These are phyloP conservation scores for Scutellaria baicalensis DNA, from an alignment of 257 asterid genomes.

Conservation along the genomic window DNA sequence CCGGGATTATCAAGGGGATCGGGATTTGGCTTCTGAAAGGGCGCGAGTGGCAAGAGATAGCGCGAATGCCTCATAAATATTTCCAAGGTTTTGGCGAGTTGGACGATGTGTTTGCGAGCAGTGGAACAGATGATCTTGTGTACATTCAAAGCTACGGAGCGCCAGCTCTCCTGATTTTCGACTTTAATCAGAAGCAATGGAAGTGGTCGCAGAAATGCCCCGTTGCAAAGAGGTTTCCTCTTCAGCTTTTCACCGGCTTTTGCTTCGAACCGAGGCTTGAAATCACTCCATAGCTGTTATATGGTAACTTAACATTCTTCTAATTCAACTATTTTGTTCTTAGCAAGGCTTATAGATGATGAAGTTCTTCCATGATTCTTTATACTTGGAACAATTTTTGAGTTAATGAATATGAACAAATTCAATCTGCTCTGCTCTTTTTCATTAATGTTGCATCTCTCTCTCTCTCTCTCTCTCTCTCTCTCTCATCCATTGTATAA, in stretches of 20 bases:
- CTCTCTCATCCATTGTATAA: too few species aligned
- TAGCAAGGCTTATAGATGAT: too few species aligned
- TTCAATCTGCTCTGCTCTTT: not conserved
- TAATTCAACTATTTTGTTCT: not conserved
- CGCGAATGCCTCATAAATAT: constrained; percentile 71
- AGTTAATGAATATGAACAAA: constrained; percentile 3
- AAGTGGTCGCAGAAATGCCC: constrained; percentile 87
- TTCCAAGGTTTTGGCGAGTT: constrained; percentile 96
- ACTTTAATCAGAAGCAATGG: constrained; percentile 53
- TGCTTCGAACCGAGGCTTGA: constrained; percentile 85
- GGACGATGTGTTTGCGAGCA: constrained; percentile 87
- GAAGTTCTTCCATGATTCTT: constrained; percentile 10
- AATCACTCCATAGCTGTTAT: constrained; percentile 34
- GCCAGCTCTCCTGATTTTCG: constrained; percentile 57
- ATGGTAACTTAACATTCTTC: not conserved
- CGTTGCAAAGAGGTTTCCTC: constrained; percentile 59
- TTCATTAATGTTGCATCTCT: too few species aligned
- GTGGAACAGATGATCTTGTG: constrained; percentile 67
- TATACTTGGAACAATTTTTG: constrained; percentile 8
- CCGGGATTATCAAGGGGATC: constrained; percentile 81
- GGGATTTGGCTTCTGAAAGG: constrained; percentile 78
- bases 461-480: too few species aligned
- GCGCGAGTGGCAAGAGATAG: constrained; percentile 64
- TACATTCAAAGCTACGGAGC: constrained; percentile 86
- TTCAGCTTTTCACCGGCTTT: constrained; percentile 81